Evolutionary conservation across 257 asterid species (phyloP), one percentile per base, ranked within the genome.

Genomic region (Penstemon newberryi): DNA sequence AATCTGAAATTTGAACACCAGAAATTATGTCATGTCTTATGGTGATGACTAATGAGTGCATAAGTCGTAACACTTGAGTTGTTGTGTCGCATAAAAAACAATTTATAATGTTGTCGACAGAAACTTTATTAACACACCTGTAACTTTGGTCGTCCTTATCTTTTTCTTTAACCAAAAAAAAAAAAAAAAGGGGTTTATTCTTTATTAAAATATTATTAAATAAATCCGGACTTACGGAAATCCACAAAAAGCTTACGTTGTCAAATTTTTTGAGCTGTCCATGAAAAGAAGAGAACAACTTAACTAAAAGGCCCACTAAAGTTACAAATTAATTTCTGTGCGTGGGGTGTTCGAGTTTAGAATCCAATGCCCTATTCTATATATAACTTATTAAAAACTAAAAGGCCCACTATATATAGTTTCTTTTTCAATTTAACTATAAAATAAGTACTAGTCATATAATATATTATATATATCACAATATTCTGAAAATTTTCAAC

Each of bases 241-340:
- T 7, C 8, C 18, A 36, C 8, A 9, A 4, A 36, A 56, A 56
- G 62, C 33, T 18, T 2, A 40, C 66, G 19, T 19, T 44, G 41
- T 43, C 13, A 43, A 61, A 13, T 18, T 13, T 18, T 13, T 42
- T 61, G 66, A 8, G 66, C 54, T 43, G 66, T 61, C 66, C 19
- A 25, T 7, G 7, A 61, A 61, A 61, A 61, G 49, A 7, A 43
- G 41, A 44, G 41, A 4, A 42, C 51, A 45, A 3, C 51, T 43
- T 44, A 44, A 8, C 18, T 15, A 43, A 43, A 43, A 44, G 66
- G 1, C 66, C 40, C 66, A 43, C 53, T 46, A 46, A 45, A 45
- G 50, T 45, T 4, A 6, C 50, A 45, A 45, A 59, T 61, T 41
- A 13, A 61, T 44, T 44, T 61, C 0, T 43, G 40, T 15, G 12